These are phyloP conservation scores for Microbotryum violaceum DNA, from an alignment of 1,284 basidiomycete genomes.

Conservation along the genomic window DNA sequence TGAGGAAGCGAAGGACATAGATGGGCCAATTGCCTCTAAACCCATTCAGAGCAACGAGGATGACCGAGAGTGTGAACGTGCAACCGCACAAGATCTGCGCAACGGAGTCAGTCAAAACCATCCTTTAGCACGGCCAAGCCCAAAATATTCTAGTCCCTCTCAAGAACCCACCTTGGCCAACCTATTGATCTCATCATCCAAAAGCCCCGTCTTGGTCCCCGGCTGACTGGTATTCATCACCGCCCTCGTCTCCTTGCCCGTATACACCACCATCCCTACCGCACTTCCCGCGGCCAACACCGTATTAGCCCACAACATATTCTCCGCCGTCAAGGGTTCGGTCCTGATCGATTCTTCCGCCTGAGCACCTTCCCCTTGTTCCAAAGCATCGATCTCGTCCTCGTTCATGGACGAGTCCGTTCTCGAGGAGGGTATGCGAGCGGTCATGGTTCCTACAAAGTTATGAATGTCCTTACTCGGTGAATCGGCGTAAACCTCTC, in stretches of 20 bases:
- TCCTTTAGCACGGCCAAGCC: too few species aligned
- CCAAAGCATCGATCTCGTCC: background rate
- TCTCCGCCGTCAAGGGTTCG: slow-evolving; percentile 81
- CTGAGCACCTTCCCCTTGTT: slow-evolving; percentile 3
- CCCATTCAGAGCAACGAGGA: slow-evolving; percentile 89
- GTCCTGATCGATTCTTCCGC: slow-evolving; percentile 40
- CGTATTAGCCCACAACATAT: slow-evolving; percentile 94
- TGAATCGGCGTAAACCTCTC: slow-evolving; percentile 82
- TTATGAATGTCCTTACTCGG: slow-evolving; percentile 96
- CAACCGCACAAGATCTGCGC: slow-evolving; percentile 82
- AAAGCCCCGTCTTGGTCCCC: slow-evolving; percentile 82
- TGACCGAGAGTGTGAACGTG: slow-evolving; percentile 82
- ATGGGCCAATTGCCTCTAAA: slow-evolving; percentile 95
- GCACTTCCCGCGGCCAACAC: slow-evolving; percentile 92
- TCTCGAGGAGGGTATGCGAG: slow-evolving; percentile 42
- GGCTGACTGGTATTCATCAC: slow-evolving; percentile 99
- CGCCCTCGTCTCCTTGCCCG: slow-evolving; percentile 86
- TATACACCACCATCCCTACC: slow-evolving; percentile 87
- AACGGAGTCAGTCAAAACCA: background rate
- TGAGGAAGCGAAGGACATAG: slow-evolving; percentile 92
- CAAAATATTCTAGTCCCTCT: too few species aligned
- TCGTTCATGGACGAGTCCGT: slow-evolving; percentile 17
- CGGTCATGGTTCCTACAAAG: slow-evolving; percentile 85
- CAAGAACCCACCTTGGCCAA: slow-evolving; percentile 69
- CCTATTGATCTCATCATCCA: slow-evolving; percentile 91